Conservation (phyloP, 2,329 filamentous ascomycete genomes). For the Reticulascus tulasneorum region DNA sequence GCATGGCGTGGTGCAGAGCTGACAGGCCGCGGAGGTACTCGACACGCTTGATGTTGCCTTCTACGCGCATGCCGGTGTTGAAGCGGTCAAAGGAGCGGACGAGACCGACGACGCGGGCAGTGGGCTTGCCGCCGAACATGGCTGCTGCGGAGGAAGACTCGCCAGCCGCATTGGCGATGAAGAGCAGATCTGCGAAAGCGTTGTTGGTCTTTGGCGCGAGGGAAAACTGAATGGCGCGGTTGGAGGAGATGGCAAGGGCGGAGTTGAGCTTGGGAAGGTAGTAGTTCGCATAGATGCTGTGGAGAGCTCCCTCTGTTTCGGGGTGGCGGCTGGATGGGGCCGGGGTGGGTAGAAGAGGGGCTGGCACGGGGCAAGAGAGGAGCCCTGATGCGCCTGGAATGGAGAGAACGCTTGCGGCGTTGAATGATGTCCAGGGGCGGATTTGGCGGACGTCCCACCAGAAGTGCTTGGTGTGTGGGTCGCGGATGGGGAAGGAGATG, state of each 20-base stretch:
- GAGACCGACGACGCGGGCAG: constrained; percentile 69
- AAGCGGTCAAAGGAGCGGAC: constrained; percentile 90
- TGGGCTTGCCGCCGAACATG: constrained; percentile 44
- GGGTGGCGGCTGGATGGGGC: constrained; percentile 60
- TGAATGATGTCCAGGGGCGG: constrained; percentile 79
- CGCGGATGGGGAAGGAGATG: constrained; percentile 64
- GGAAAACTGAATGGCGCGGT: constrained; percentile 54
- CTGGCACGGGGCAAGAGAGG: constrained; percentile 65
- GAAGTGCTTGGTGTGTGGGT: constrained; percentile 73
- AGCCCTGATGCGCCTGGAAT: constrained; percentile 71
- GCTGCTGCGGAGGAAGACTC: constrained; percentile 53
- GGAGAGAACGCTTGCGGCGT: constrained; percentile 62
- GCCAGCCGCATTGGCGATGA: constrained; percentile 59
- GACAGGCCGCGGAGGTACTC: constrained; percentile 84
- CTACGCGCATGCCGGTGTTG: constrained; percentile 90
- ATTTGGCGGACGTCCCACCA: constrained; percentile 96
- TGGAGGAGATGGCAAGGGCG: constrained; percentile 72
- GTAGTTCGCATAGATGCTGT: constrained; percentile 70
- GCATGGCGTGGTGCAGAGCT: constrained; percentile 86
- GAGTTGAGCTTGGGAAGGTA: constrained; percentile 86
- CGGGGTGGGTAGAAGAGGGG: constrained; percentile 57
- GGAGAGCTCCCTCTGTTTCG: constrained; percentile 73
- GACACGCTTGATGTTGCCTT: constrained; percentile 76
- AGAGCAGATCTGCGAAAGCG: constrained; percentile 51
- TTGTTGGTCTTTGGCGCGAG: constrained; percentile 33